Conservation (phyloP, 75 land plant genomes). For the Chamaecyparis obtusa region DNA sequence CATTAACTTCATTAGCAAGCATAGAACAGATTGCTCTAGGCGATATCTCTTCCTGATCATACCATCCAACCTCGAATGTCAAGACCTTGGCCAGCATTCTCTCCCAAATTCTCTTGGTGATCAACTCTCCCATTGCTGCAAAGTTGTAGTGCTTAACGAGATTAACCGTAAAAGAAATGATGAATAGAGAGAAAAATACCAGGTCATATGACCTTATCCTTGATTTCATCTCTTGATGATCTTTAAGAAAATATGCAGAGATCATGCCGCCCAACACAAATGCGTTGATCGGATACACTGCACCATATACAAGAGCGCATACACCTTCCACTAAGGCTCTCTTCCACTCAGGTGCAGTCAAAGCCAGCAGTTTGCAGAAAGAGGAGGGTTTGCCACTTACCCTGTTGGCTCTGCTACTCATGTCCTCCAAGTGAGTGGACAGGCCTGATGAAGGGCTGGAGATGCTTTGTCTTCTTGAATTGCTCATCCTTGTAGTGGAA, state of each 20-base stretch:
- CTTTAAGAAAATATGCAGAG: slow-evolving; percentile 49
- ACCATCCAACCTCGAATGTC: slow-evolving; percentile 81
- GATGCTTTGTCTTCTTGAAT: not conserved
- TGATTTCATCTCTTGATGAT: slow-evolving; percentile 46
- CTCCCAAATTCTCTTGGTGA: slow-evolving; percentile 61
- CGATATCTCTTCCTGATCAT: slow-evolving; percentile 71
- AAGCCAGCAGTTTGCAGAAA: slow-evolving; percentile 41
- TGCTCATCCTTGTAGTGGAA: not conserved
- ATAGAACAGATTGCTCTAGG: slow-evolving; percentile 63
- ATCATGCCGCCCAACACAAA: slow-evolving; percentile 75
- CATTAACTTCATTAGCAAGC: slow-evolving; percentile 40
- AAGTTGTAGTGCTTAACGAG: slow-evolving; percentile 73
- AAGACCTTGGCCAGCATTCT: slow-evolving; percentile 67
- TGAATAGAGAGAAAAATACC: slow-evolving; percentile 45
- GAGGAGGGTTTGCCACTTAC: not conserved
- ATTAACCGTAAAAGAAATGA: slow-evolving; percentile 49
- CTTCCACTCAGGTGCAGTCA: slow-evolving; percentile 79
- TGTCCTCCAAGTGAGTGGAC: not conserved
- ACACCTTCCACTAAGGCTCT: slow-evolving; percentile 56
- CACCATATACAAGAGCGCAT: slow-evolving; percentile 64
- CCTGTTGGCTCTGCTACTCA: not conserved
- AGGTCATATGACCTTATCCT: slow-evolving; percentile 41
- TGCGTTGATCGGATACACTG: slow-evolving; percentile 76
- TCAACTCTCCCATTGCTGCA: slow-evolving; percentile 64
- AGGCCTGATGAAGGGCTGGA: not conserved